phyloP scores from a whole-genome alignment of 805 yeast genomes.

The Wickerhamomyces subpelliculosus region DNA sequence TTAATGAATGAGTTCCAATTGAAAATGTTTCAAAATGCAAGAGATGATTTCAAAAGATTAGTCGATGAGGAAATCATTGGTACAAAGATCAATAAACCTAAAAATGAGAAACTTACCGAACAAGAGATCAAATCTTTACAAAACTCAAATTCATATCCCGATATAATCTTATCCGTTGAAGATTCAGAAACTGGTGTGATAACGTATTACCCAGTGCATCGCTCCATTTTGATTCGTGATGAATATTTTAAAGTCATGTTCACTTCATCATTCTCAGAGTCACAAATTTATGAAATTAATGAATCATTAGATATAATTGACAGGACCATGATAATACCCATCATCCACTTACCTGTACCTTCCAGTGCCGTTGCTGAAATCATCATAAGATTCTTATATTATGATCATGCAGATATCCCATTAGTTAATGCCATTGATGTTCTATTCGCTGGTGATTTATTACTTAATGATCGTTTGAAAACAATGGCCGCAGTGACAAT shows the following conservation, averaged over 20 bases:
- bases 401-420: slow-evolving; percentile 50
- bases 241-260: slow-evolving; percentile 64
- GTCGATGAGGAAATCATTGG: slow-evolving; percentile 15
- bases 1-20: slow-evolving; percentile 23
- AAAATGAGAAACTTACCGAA: slow-evolving; percentile 3
- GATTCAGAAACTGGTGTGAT: slow-evolving; percentile 25
- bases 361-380: slow-evolving; percentile 38
- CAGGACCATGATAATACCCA: slow-evolving; percentile 17
- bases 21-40: slow-evolving; percentile 13
- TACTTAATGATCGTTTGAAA: slow-evolving; percentile 57
- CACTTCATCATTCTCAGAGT: slow-evolving; percentile 39
- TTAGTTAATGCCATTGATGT: slow-evolving; percentile 46
- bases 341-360: slow-evolving; percentile 24
- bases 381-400: slow-evolving; percentile 49
- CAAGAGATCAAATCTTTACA: slow-evolving; percentile 9
- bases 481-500: slow-evolving; percentile 48
- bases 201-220: slow-evolving; percentile 54
- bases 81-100: slow-evolving; percentile 6
- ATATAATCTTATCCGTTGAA: slow-evolving; percentile 35
- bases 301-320: slow-evolving; percentile 10
- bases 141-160: slow-evolving; percentile 32
- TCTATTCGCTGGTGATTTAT: slow-evolving; percentile 47
- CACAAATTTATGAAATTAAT: slow-evolving; percentile 8
- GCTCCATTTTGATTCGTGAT: slow-evolving; percentile 51
- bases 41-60: slow-evolving; percentile 11